Evolutionary conservation across 2,329 filamentous ascomycete species (phyloP).

Genomic region (Trichothecium sympodiale): DNA sequence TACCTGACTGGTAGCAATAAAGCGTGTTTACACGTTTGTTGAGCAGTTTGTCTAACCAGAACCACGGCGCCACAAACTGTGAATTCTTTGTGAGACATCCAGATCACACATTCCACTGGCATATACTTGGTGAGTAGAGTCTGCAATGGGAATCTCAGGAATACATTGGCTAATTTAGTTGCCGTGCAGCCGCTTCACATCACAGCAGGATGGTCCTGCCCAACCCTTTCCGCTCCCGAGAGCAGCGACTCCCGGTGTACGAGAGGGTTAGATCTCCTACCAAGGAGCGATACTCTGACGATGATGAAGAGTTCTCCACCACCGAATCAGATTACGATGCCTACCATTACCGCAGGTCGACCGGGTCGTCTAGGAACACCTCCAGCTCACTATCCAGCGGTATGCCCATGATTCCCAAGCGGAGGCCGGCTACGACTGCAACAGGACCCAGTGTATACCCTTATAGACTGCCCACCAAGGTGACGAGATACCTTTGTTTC

Average conservation of each 20-base stretch:
- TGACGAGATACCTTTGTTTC: slow-evolving; percentile 70
- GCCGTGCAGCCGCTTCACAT: too few relatives aligned
- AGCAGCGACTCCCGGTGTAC: slow-evolving; percentile 39
- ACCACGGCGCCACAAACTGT: too few relatives aligned
- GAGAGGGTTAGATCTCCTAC: slow-evolving; percentile 28
- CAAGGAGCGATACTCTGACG: slow-evolving; percentile 42
- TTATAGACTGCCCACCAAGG: slow-evolving; percentile 59
- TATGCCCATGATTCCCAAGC: slow-evolving; percentile 33
- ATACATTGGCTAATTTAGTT: too few relatives aligned
- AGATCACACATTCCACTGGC: too few relatives aligned
- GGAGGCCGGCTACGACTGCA: slow-evolving; percentile 11
- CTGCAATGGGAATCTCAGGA: too few relatives aligned
- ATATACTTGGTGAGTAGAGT: too few relatives aligned
- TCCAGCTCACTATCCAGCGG: slow-evolving; percentile 31
- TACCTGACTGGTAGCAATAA: too few relatives aligned
- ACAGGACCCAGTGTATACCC: slow-evolving; percentile 19
- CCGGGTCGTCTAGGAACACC: slow-evolving; percentile 37
- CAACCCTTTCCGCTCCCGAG: slow-evolving; percentile 35
- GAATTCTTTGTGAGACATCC: too few relatives aligned
- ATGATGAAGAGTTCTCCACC: slow-evolving; percentile 34
- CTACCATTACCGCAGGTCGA: slow-evolving; percentile 32
- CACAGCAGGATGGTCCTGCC: slow-evolving; percentile 35
- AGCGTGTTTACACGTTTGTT: too few relatives aligned
- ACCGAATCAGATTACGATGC: slow-evolving; percentile 8
- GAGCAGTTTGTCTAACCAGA: too few relatives aligned